phyloP scores from a whole-genome alignment of 768 basidiomycete species.

The Xerocomus potaroensis region DNA sequence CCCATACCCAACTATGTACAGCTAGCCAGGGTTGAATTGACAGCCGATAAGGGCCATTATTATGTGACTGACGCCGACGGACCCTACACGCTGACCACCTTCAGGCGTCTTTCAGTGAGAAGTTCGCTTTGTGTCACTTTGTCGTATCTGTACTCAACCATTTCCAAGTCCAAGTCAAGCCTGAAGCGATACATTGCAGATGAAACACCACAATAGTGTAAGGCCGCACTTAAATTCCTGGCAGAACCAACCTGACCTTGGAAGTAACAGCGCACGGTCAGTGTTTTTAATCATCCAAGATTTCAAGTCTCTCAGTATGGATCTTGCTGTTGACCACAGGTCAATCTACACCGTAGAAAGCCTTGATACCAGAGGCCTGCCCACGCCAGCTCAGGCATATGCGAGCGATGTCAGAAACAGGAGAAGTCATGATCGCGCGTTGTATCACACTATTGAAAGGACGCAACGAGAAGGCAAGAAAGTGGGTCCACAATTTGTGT shows the following conservation, averaged over 20 bases:
- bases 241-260: neutral
- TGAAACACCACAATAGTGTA: neutral
- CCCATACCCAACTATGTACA: too few species aligned
- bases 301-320: conserved; percentile 2
- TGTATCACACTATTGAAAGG: conserved; percentile 19
- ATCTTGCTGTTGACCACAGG: neutral
- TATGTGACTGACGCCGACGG: neutral
- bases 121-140: neutral
- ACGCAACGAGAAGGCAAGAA: conserved; percentile 7
- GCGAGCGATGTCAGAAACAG: conserved; percentile 10
- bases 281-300: neutral
- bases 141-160: too few species aligned
- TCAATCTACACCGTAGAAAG: conserved; percentile 1
- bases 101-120: too few species aligned
- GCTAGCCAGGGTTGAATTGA: too few species aligned
- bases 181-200: neutral
- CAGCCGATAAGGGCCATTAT: neutral
- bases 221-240: neutral
- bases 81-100: too few species aligned
- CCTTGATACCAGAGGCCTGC: neutral
- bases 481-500: neutral
- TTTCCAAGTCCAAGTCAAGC: neutral
- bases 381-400: conserved; percentile 23
- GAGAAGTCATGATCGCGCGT: conserved; percentile 2
- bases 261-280: neutral